These are phyloP conservation scores for Saccharomyces hybrid DNA, from an alignment of 1,139 yeast genomes.

Conservation along the genomic window DNA sequence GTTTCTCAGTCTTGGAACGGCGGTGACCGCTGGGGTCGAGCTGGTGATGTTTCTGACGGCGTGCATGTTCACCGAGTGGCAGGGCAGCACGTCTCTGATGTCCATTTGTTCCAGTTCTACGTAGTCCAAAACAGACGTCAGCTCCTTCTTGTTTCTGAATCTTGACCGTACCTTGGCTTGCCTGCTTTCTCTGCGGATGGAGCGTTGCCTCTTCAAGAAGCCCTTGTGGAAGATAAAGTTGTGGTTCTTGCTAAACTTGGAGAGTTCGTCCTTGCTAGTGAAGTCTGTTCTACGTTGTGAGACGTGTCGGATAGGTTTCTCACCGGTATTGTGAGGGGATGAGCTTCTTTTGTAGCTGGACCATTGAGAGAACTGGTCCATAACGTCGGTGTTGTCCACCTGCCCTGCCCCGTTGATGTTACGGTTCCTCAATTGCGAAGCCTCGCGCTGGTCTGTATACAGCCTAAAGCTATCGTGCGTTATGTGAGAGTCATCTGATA, in stretches of 20 bases:
- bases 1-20: neutral
- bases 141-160: constrained; percentile 2
- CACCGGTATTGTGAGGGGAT: neutral
- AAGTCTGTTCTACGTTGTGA: constrained; percentile 22
- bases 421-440: neutral
- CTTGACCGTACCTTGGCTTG: neutral
- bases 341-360: neutral
- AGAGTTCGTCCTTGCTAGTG: constrained; percentile 18
- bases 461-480: neutral
- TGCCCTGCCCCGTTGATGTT: neutral
- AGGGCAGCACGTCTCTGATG: neutral
- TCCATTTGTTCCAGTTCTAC: constrained; percentile 1
- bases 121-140: constrained; percentile 2
- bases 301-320: constrained; percentile 2
- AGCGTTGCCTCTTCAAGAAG: constrained; percentile 17
- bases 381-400: neutral
- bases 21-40: neutral
- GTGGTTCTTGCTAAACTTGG: constrained; percentile 11
- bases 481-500: neutral
- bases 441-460: neutral
- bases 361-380: neutral
- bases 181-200: neutral
- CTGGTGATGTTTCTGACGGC: neutral
- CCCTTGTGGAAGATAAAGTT: constrained; percentile 26
- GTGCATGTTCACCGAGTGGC: neutral